A percentile compares a stretch with the other conserved stretches of the same genome.
Evolutionary conservation across 169 alveolate species (phyloP).

Genomic region (Eimeria necatrix): DNA sequence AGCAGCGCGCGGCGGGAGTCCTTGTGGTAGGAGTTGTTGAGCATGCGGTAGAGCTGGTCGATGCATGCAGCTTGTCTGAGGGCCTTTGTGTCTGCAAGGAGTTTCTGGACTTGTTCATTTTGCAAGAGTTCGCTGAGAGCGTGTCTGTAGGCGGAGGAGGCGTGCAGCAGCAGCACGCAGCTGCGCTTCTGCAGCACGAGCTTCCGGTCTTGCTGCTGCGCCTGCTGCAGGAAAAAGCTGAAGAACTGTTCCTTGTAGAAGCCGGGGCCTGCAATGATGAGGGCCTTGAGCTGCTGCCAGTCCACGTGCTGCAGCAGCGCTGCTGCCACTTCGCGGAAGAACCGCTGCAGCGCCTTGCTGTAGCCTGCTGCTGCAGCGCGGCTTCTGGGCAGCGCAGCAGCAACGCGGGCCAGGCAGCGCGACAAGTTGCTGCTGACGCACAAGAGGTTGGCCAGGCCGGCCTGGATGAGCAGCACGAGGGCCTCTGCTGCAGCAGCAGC

Average conservation of each 20-base stretch:
- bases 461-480: conserved; percentile 54
- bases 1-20: not conserved
- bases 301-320: conserved; percentile 24
- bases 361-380: not conserved
- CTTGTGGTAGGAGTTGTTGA: conserved; percentile 49
- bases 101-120: conserved; percentile 1
- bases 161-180: not conserved
- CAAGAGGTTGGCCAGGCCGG: conserved; percentile 13
- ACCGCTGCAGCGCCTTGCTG: conserved; percentile 8
- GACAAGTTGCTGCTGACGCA: conserved; percentile 36
- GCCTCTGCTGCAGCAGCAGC: conserved; percentile 26
- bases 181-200: not conserved
- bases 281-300: conserved; percentile 43
- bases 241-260: conserved; percentile 47
- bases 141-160: conserved; percentile 45
- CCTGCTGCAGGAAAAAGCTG: conserved; percentile 9
- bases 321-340: conserved; percentile 27
- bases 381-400: not conserved
- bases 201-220: conserved; percentile 12
- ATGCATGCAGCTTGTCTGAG: conserved; percentile 47
- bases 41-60: conserved; percentile 62
- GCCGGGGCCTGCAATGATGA: conserved; percentile 72
- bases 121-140: conserved; percentile 56
- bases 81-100: conserved; percentile 55
- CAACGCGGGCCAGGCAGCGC: not conserved